Evolutionary conservation across 768 basidiomycete genomes (phyloP), one percentile per base, ranked within the genome.

Genomic region (Coprinellus aureogranulatus): DNA sequence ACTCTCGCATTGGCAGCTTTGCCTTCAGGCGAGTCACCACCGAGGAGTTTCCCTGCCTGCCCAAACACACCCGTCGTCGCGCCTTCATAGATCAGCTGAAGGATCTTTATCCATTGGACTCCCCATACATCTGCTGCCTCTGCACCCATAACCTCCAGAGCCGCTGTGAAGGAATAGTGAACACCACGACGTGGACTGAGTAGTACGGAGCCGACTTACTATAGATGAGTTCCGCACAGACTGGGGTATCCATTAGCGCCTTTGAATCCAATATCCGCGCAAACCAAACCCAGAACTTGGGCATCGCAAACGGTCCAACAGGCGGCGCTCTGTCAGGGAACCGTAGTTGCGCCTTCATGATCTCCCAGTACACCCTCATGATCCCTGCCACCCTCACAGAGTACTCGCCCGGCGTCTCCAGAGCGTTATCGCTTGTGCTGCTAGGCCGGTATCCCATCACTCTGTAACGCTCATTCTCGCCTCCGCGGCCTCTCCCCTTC

Each of bases 341-440:
- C 56, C 47, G 12, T 4, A 51, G 26, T 30, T 52, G 49, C 22
- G 78, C 72, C 63, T 73, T 75, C 60, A 94, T 67, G 47, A 95
- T 81, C 20, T 85, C 77, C 67, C 92, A 92, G 74, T 96, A 98
- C 23, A 98, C 85, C 28, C 94, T 83, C 82, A 94, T 83, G 30
- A 92, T 81, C 9, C 93, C 93, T 28, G 84, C 75, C 47, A 94
- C 75, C 23, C 95, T 84, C 34, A 74, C 77, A 10, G 81, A 77
- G 64, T 89, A 88, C 34, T 91, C 88, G 40, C 80, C 72, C 31
- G 40, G 30, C 3, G 57, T 26, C 37, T 58, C 57, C 30, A 53
- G 22, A 70, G 96, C 93, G 50, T 81, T 65, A 61, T 68, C 80
- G 2, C 64, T 62, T 26, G 63, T 72, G 4, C 66, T 63, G 54